phyloP scores from a whole-genome alignment of 2,329 filamentous ascomycete species.

The Beauveria caledonica region DNA sequence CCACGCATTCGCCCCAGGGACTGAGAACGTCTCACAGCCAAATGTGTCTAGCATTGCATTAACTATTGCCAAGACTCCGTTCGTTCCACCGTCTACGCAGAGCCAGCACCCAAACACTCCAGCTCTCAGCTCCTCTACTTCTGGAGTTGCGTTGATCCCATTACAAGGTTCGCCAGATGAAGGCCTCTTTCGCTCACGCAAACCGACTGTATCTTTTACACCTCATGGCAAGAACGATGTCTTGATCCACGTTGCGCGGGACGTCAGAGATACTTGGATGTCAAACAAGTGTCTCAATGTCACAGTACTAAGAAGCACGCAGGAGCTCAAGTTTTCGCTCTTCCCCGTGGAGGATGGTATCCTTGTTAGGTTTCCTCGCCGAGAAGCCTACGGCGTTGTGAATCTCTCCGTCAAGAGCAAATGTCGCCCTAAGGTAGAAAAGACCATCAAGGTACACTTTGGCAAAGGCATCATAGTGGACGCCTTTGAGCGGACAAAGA shows the following conservation, averaged over 20 bases:
- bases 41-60: conserved; percentile 14
- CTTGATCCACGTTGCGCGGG: conserved; percentile 42
- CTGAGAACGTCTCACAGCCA: not conserved
- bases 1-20: not conserved
- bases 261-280: conserved; percentile 46
- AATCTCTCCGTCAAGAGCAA: conserved; percentile 51
- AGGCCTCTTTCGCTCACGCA: conserved; percentile 27
- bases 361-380: conserved; percentile 41
- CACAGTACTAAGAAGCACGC: conserved; percentile 41
- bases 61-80: conserved; percentile 1
- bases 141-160: conserved; percentile 22
- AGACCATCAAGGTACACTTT: conserved; percentile 54
- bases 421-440: conserved; percentile 51
- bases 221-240: conserved; percentile 39
- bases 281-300: conserved; percentile 48
- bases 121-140: conserved; percentile 14
- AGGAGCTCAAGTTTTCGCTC: conserved; percentile 40
- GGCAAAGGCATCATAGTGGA: conserved; percentile 39
- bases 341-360: conserved; percentile 42
- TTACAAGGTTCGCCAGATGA: conserved; percentile 24
- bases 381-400: conserved; percentile 49
- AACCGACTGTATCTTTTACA: conserved; percentile 23
- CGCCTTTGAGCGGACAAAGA: conserved; percentile 35
- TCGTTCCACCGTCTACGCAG: conserved; percentile 14
- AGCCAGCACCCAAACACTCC: not conserved